Base-by-base conservation (phyloP, 2,329 filamentous ascomycete species). In the Alternaria metachromatica region DNA sequence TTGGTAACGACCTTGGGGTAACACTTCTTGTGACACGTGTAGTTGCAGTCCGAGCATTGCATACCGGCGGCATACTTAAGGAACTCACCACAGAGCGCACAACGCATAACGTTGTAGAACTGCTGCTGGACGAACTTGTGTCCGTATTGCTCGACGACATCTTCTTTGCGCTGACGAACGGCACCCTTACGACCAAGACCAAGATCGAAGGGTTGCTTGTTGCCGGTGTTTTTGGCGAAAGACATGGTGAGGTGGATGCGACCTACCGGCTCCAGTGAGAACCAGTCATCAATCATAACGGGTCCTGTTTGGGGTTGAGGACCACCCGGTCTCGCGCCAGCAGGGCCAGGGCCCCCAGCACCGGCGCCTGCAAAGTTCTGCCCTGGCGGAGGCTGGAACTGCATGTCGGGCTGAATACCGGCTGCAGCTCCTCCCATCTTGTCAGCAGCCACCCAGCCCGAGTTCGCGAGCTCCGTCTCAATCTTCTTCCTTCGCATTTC, bases 71-170 rank as follows among this genome's bases (percentile, higher is more conserved):
- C 96, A 80, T 98, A 98, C 79, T 98, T 99, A 82, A 99, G 90
- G 77, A 99, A 98, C 72, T 99, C 96, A 64, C 94, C 96, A 79
- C 96, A 99, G 37, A 98, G 89, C 13, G 96, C 96, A 82, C 96
- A 99, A 66, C 96, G 95, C 96, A 99, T 99, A 78, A 99, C 97
- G 86, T 98, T 99, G 89, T 98, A 99, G 82, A 99, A 99, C 80
- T 97, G 96, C 80, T 97, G 94, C 76, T 96, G 92, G 60, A 98
- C 91, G 78, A 99, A 99, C 83, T 98, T 99, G 89, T 99, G 96
- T 53, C 96, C 96, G 79, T 97, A 97, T 86, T 97, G 97, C 83
- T 99, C 96, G 83, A 97, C 93, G 5, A 99, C 91, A 76, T 98
- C 94, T 81, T 99, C 96, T 84, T 99, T 99, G 77, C 93, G 93